Base-by-base conservation (phyloP, 1,139 yeast genomes). In the Debaryomyces sp. region DNA sequence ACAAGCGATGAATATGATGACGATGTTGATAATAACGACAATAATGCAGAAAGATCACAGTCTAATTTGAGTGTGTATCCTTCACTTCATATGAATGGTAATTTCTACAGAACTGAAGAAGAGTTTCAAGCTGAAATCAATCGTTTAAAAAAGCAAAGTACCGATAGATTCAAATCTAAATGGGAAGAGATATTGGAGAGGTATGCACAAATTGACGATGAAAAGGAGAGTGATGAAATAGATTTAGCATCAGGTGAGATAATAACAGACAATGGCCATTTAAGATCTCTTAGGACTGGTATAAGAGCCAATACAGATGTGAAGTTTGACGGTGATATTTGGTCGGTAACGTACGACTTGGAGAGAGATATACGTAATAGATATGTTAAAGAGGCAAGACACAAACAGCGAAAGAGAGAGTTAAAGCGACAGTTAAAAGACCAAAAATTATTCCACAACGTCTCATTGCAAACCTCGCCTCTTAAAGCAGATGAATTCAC, bases 251-350 rank as follows among this genome's bases (percentile, higher is more conserved):
- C 89, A 0, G 90, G 91, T 1, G 71, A 75, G 45, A 77, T 87
- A 5, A 62, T 82, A 3, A 76, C 70, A 15, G 89, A 87, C 56
- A 78, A 80, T 49, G 94, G 94, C 1, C 94, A 87, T 62, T 56
- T 87, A 23, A 65, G 77, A 46, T 75, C 81, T 3, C 56, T 80
- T 43, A 54, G 54, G 42, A 50, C 50, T 12, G 46, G 53, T 29
- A 40, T 43, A 13, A 18, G 37, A 8, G 43, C 49, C 27, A 15
- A 51, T 46, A 46, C 56, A 36, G 48, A 49, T 27, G 32, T 34
- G 40, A 34, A 35, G 12, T 24, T 47, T 1, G 52, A 50, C 22
- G 45, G 48, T 10, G 57, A 62, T 42, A 63, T 66, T 9, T 66
- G 71, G 71, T 50, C 63, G 0, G 42, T 46, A 2, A 58, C 56